Evolutionary conservation across 2,329 filamentous ascomycete genomes (phyloP).

Genomic region (Fusarium mexicanum): DNA sequence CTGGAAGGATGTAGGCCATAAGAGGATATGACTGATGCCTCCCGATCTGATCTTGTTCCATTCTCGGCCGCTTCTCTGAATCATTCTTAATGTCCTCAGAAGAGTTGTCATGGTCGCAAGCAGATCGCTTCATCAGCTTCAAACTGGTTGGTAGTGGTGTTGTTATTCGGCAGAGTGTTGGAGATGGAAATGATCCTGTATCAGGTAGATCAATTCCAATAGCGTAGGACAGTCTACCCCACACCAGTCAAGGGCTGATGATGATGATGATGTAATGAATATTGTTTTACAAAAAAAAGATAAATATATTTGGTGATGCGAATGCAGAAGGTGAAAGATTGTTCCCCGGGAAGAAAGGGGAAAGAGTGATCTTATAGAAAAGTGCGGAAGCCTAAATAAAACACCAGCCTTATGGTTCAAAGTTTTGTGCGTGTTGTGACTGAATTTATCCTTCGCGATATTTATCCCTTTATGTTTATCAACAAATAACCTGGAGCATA

Average conservation of each 20-base stretch:
- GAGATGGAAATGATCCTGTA: accelerated
- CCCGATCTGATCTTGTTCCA: background rate
- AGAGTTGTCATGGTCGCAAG: background rate
- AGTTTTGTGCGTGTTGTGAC: background rate
- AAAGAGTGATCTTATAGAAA: background rate
- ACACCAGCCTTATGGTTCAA: accelerated
- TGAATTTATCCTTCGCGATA: background rate
- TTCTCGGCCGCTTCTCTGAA: background rate
- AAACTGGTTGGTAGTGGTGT: background rate
- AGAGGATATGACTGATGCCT: background rate
- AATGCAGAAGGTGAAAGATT: background rate
- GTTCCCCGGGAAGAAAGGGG: background rate
- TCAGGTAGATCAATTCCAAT: background rate
- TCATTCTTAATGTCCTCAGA: background rate
- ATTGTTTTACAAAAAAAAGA: accelerated
- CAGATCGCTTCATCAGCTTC: background rate
- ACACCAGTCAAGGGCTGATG: accelerated
- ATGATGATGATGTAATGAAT: too few relatives aligned
- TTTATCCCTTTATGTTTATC: background rate
- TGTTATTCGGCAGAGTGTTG: accelerated
- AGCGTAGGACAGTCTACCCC: too few relatives aligned
- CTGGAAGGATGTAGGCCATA: background rate
- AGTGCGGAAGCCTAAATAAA: background rate
- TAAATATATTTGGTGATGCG: too few relatives aligned
- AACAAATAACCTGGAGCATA: background rate